Conservation (phyloP, 2,329 filamentous ascomycete species). For the Stagonosporopsis vannaccii region DNA sequence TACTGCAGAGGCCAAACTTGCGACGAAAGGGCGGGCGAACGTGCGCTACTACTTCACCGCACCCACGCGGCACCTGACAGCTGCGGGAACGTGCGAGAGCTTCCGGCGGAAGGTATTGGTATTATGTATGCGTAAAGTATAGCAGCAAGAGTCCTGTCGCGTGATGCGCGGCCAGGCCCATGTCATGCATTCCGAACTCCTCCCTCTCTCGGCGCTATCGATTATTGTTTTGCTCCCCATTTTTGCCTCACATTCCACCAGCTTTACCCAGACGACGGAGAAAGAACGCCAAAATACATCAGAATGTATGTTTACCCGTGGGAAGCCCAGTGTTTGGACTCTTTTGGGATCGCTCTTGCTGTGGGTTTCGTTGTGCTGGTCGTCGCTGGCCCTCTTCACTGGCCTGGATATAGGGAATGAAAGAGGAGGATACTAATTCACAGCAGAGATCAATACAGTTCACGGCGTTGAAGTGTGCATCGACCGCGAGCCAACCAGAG, state of each 20-base stretch:
- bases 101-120: background rate
- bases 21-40: background rate
- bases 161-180: slow-evolving; percentile 18
- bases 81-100: slow-evolving; percentile 9
- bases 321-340: slow-evolving; percentile 19
- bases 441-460: slow-evolving; percentile 6
- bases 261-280: slow-evolving; percentile 45
- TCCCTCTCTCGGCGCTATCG: slow-evolving; percentile 31
- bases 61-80: slow-evolving; percentile 14
- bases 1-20: background rate
- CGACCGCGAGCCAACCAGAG: background rate
- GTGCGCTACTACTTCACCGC: slow-evolving; percentile 1
- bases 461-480: background rate
- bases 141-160: slow-evolving; percentile 3
- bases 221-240: slow-evolving; percentile 40
- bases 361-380: slow-evolving; percentile 29
- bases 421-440: slow-evolving; percentile 29
- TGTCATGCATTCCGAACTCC: slow-evolving; percentile 34
- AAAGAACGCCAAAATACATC: slow-evolving; percentile 38
- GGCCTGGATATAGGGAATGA: slow-evolving; percentile 3
- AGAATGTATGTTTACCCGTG: slow-evolving; percentile 42
- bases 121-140: slow-evolving; percentile 8
- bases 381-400: slow-evolving; percentile 17
- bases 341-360: slow-evolving; percentile 25
- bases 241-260: slow-evolving; percentile 47